Percentiles rank a stretch among this genome's conserved stretches.
phyloP scores from a whole-genome alignment of 179 eudicot species.

The Vitellaria paradoxa region DNA sequence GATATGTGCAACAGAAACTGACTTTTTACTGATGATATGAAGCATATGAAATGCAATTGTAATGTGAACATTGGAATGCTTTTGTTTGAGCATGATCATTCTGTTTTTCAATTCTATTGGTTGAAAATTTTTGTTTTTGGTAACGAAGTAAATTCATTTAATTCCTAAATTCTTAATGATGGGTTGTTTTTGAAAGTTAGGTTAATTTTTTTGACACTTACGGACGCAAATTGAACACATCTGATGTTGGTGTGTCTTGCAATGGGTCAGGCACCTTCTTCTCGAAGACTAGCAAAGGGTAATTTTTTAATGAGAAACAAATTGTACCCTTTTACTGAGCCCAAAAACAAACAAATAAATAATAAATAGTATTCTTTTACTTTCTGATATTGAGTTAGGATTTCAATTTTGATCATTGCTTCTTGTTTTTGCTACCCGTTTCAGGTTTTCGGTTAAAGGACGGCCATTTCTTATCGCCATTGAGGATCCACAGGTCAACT shows the following conservation, averaged over 20 bases:
- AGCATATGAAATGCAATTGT: background rate
- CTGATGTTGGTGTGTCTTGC: slow-evolving; percentile 92
- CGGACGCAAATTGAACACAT: slow-evolving; percentile 81
- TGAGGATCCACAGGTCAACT: slow-evolving; percentile 87
- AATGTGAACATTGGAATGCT: background rate
- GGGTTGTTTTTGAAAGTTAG: slow-evolving; percentile 35
- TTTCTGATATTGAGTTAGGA: background rate
- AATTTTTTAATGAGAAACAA: background rate
- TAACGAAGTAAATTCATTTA: background rate
- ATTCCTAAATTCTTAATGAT: background rate
- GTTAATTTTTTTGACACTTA: slow-evolving; percentile 87
- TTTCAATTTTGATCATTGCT: slow-evolving; percentile 3
- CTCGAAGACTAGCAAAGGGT: slow-evolving; percentile 77
- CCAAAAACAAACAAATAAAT: too few species aligned
- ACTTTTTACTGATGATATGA: background rate
- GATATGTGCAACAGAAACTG: background rate
- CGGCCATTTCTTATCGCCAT: slow-evolving; percentile 62
- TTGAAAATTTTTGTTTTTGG: background rate
- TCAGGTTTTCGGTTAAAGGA: slow-evolving; percentile 62
- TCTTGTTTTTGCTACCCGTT: slow-evolving; percentile 6
- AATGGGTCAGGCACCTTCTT: slow-evolving; percentile 70
- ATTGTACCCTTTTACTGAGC: background rate
- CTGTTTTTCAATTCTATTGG: slow-evolving; percentile 8
- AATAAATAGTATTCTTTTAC: background rate
- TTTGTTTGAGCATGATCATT: background rate